A percentile compares a stretch with the other conserved stretches of the same genome.
Conservation (phyloP, 257 asterid species). For the Gynochthodes officinalis region DNA sequence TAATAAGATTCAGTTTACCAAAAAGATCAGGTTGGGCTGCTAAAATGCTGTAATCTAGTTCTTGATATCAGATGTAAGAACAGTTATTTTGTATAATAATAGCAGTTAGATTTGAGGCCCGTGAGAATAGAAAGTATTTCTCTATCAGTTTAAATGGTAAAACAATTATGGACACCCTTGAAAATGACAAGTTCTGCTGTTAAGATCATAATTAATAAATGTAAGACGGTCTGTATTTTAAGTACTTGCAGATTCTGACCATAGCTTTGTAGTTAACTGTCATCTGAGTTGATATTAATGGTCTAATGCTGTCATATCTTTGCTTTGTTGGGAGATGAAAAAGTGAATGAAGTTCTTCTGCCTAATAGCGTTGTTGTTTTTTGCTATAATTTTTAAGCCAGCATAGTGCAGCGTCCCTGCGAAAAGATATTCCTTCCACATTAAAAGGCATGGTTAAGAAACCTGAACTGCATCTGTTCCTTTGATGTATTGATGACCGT, state of each 20-base stretch:
- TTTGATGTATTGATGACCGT: not conserved
- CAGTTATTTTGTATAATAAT: not conserved
- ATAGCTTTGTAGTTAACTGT: not conserved
- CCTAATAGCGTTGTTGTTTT: not conserved
- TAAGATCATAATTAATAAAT: not conserved
- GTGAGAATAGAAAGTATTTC: not conserved
- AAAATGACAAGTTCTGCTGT: not conserved
- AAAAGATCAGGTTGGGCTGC: not conserved
- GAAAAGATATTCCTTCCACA: not conserved
- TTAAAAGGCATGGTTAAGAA: not conserved
- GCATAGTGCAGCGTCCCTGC: not conserved
- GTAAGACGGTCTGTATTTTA: not conserved
- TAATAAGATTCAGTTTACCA: not conserved
- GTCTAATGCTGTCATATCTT: not conserved
- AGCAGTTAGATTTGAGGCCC: not conserved
- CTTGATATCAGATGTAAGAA: not conserved
- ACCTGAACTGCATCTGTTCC: slow-evolving; percentile 2
- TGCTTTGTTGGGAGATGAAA: not conserved
- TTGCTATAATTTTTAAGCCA: not conserved
- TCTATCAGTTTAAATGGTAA: not conserved
- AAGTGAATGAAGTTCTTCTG: not conserved
- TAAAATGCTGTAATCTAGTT: not conserved
- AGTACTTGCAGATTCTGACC: not conserved
- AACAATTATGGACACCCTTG: not conserved
- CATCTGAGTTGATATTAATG: not conserved